Evolutionary conservation across 2,329 filamentous ascomycete genomes (phyloP).

Genomic region (Magnaporthales sp.): DNA sequence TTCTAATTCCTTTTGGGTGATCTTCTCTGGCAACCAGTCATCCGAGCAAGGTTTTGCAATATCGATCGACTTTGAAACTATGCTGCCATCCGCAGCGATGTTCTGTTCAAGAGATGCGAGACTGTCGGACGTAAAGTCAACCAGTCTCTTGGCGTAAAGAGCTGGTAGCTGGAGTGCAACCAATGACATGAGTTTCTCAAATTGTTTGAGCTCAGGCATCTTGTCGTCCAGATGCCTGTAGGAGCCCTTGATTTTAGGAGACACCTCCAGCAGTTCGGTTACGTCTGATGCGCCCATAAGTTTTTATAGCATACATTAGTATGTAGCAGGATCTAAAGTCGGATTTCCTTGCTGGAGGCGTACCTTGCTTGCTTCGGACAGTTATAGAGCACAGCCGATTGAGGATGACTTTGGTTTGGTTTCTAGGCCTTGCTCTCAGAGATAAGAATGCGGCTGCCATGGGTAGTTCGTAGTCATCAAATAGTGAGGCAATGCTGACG

Average conservation of each 20-base stretch:
- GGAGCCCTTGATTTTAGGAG: background rate
- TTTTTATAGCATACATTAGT: background rate
- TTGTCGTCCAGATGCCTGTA: background rate
- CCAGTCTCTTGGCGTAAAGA: background rate
- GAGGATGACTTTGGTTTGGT: background rate
- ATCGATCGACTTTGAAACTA: background rate
- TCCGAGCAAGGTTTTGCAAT: background rate
- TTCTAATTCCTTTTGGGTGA: background rate
- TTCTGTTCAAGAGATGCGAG: background rate
- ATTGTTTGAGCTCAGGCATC: slow-evolving; percentile 1
- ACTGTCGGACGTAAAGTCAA: background rate
- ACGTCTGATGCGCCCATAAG: background rate
- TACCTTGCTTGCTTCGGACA: background rate
- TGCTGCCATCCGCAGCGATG: background rate
- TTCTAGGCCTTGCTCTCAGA: background rate
- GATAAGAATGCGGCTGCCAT: background rate
- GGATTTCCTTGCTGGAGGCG: background rate
- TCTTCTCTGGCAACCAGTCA: background rate
- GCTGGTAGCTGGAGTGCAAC: background rate
- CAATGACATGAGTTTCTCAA: background rate
- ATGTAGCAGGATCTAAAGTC: background rate
- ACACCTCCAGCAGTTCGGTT: background rate
- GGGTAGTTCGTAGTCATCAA: background rate
- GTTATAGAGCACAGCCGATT: background rate
- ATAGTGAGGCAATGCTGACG: background rate